Conservation (phyloP, 2,329 filamentous ascomycete genomes). For the Sordariomycetes sp. region DNA sequence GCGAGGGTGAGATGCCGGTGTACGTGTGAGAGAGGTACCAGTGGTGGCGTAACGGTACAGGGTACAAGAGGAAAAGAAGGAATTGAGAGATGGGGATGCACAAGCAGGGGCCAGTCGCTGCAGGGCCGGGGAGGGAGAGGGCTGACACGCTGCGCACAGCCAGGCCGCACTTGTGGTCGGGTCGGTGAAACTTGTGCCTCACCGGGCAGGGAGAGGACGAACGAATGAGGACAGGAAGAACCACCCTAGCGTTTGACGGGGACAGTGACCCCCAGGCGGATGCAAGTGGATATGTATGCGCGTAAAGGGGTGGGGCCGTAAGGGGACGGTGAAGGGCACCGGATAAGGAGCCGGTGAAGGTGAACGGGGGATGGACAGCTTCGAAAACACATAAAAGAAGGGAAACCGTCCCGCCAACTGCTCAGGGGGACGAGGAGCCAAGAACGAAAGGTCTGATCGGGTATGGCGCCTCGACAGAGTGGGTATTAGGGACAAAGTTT, state of each 20-base stretch:
- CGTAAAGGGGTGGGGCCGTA: background rate
- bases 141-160: slow-evolving; percentile 2
- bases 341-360: background rate
- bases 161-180: slow-evolving; percentile 5
- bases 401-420: too few relatives aligned
- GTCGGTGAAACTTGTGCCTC: slow-evolving; percentile 11
- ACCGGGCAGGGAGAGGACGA: slow-evolving; percentile 8
- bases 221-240: slow-evolving; percentile 6
- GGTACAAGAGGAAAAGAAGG: slow-evolving; percentile 16
- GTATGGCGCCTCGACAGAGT: too few relatives aligned
- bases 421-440: background rate
- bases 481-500: too few relatives aligned
- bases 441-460: too few relatives aligned
- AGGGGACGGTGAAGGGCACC: background rate
- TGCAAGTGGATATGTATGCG: slow-evolving; percentile 4
- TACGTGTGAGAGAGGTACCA: slow-evolving; percentile 23
- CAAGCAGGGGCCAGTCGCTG: slow-evolving; percentile 10
- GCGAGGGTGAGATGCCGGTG: slow-evolving; percentile 9
- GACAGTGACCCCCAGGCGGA: slow-evolving; percentile 16
- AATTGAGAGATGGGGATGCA: slow-evolving; percentile 6
- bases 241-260: slow-evolving; percentile 16
- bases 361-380: background rate
- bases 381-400: background rate
- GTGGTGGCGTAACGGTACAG: slow-evolving; percentile 22
- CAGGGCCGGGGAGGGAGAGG: slow-evolving; percentile 9